Base-by-base conservation (phyloP, 768 basidiomycete species). In the Favolaschia claudopus region DNA sequence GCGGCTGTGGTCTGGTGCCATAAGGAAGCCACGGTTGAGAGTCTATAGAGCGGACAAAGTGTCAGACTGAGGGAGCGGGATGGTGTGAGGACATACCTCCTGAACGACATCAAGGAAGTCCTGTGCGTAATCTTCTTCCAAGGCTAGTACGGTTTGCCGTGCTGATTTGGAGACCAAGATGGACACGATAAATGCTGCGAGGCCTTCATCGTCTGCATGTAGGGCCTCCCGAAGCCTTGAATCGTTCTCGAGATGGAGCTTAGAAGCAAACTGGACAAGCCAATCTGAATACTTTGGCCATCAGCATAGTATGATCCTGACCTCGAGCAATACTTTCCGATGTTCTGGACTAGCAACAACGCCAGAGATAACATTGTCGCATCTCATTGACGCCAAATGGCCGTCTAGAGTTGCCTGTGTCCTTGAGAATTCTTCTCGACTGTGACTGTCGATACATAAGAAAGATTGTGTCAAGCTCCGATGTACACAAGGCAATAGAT, bases 361-460 rank as follows among this genome's bases (percentile, higher is more conserved):
- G 34, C 33, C 47, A 36, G 33, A 22, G 34, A 49, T 36, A 34
- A 40, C 22, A 40, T 40, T 40, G 39, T 40, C 39, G 14, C 14
- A 40, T 40, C 14, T 20, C 39, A 40, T 40, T 40, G 39, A 40
- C 14, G 22, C 39, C 39, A 40, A 40, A 40, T 40, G 22, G 14
- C 22, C 19, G 22, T 40, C 39, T 20, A 40, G 39, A 20, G 39
- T 40, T n/a, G n/a, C n/a, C n/a, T n/a, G n/a, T n/a, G n/a, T n/a
- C 22, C 63, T 63, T 31, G 62, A 64, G 52, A 56, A 66, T 44
- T 57, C 70, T 70, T 51, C 75, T 56, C 63, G 67, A 55, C 50
- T 28, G 45, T 64, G 67, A 60, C 53, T 47, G 51, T 55, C 56
- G 58, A 66, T 67, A 62, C 59, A 60, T n/a, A n/a, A n/a, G n/a